These are phyloP conservation scores for Leishmania martiniquensis DNA, from an alignment of 208 protist genomes.

Conservation along the genomic window DNA sequence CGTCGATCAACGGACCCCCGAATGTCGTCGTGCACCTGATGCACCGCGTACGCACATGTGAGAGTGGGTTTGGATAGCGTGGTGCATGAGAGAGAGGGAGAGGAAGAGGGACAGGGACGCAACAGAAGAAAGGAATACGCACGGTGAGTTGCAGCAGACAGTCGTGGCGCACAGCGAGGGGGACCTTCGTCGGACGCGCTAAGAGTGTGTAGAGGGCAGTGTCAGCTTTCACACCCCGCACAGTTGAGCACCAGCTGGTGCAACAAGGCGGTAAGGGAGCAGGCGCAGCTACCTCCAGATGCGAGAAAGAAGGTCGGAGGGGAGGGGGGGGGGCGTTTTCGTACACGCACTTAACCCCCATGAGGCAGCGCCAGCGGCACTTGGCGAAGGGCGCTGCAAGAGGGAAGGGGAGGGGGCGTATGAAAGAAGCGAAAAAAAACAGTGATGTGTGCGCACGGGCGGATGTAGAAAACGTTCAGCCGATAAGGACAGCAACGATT, in stretches of 20 bases:
- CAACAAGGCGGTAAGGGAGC: background rate
- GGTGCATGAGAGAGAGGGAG: background rate
- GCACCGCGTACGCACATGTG: background rate
- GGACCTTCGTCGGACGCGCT: no score
- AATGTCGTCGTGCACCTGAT: background rate
- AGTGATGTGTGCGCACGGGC: background rate
- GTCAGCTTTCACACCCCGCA: background rate
- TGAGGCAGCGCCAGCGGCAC: background rate
- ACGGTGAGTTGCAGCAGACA: background rate
- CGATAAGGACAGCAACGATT: background rate
- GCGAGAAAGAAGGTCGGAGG: background rate
- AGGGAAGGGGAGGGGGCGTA: background rate
- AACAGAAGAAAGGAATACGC: background rate
- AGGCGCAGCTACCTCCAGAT: background rate
- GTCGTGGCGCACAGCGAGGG: background rate
- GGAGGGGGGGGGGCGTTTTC: no score
- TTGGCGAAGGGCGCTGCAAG: background rate
- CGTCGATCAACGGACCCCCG: background rate
- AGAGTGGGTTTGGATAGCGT: background rate
- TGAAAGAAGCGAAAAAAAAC: background rate
- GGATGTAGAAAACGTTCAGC: background rate
- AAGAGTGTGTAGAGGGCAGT: background rate
- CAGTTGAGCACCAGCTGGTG: background rate
- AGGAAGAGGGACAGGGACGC: background rate
- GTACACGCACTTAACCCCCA: background rate